Conservation (phyloP, 2,329 filamentous ascomycete genomes). For the Phialocephala sp. region DNA sequence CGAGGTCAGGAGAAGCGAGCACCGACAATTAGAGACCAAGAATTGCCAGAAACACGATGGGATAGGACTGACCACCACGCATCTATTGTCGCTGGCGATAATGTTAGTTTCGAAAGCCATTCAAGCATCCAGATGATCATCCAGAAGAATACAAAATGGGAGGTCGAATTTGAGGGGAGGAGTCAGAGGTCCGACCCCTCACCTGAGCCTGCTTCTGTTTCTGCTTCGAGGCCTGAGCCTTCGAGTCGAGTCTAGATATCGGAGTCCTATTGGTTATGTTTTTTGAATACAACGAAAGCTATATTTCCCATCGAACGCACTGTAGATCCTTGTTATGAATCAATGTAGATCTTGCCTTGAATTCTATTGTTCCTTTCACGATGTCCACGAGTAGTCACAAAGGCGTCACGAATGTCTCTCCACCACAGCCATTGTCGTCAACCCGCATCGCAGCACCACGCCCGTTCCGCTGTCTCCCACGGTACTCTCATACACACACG, state of each 20-base stretch:
- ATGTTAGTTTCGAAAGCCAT: slow-evolving; percentile 25
- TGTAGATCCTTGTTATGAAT: not conserved
- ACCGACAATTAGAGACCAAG: not conserved
- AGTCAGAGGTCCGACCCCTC: not conserved
- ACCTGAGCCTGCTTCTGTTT: not conserved
- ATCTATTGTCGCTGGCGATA: slow-evolving; percentile 8
- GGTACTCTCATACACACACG: not conserved
- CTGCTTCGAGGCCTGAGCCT: not conserved
- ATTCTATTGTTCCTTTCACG: not conserved
- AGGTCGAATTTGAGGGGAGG: slow-evolving; percentile 16
- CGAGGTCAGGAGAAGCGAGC: not conserved
- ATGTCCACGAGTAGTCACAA: not conserved
- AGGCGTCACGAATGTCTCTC: not conserved
- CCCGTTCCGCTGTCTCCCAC: slow-evolving; percentile 1
- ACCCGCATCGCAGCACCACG: not conserved
- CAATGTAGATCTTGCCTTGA: not conserved
- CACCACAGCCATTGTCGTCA: not conserved
- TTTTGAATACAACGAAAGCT: too few relatives aligned
- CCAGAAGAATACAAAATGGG: slow-evolving; percentile 24
- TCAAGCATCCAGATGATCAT: slow-evolving; percentile 32
- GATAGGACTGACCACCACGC: slow-evolving; percentile 14
- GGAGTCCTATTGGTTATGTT: too few relatives aligned
- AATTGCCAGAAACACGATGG: slow-evolving; percentile 14
- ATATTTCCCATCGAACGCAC: not conserved
- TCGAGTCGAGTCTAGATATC: not conserved